Percentiles rank a stretch among this genome's conserved stretches.
phyloP scores from a whole-genome alignment of 441 rosid species.

The Gossypium lobatum region DNA sequence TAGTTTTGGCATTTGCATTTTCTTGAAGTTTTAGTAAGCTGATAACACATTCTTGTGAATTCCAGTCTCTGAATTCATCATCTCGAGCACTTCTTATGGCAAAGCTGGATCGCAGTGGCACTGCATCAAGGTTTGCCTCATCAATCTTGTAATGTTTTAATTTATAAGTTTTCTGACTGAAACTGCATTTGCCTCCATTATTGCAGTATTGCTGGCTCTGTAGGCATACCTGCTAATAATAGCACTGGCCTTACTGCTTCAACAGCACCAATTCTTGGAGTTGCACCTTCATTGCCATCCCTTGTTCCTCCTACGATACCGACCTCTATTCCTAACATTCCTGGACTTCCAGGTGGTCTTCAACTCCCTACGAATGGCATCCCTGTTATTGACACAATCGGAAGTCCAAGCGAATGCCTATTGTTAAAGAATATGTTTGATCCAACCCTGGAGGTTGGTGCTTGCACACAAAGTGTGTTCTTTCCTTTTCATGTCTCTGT shows the following conservation, averaged over 20 bases:
- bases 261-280: conserved; percentile 37
- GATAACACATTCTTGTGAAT: conserved; percentile 12
- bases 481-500: background rate
- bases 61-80: conserved; percentile 82
- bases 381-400: conserved; percentile 53
- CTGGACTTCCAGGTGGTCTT: conserved; percentile 48
- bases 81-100: conserved; percentile 87
- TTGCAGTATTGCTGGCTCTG: conserved; percentile 40
- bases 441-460: conserved; percentile 68
- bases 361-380: conserved; percentile 38
- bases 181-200: conserved; percentile 8
- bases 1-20: background rate
- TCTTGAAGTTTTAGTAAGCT: background rate
- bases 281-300: conserved; percentile 38
- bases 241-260: conserved; percentile 39
- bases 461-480: background rate
- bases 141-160: background rate
- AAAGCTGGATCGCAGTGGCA: conserved; percentile 89
- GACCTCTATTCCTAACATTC: conserved; percentile 39
- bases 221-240: conserved; percentile 28
- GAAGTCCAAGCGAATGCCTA: conserved; percentile 80
- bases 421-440: conserved; percentile 96
- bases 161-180: conserved; percentile 2
- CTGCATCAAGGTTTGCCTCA: conserved; percentile 55
- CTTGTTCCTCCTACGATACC: conserved; percentile 45